A percentile compares a stretch with the other conserved stretches of the same genome.
Conservation (phyloP, 2,329 filamentous ascomycete genomes). For the Trichophyton verrucosum region DNA sequence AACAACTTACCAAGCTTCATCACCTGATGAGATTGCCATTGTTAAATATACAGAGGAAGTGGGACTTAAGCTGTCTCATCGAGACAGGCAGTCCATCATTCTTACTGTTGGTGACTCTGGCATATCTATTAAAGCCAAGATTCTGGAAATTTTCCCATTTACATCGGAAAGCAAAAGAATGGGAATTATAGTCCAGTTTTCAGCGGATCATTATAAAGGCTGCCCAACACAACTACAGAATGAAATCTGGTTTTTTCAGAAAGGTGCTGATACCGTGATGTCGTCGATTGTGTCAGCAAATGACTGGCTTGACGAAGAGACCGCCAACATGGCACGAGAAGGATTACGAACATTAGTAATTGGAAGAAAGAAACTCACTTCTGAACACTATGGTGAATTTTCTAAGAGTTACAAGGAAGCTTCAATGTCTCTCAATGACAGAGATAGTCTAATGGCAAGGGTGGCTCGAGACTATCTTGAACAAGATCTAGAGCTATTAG, state of each 20-base stretch:
- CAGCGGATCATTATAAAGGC: slow-evolving; percentile 42
- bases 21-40: slow-evolving; percentile 95
- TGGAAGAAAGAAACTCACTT: slow-evolving; percentile 74
- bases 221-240: slow-evolving; percentile 43
- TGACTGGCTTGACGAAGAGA: slow-evolving; percentile 98
- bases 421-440: slow-evolving; percentile 62
- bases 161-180: slow-evolving; percentile 97
- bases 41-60: slow-evolving; percentile 91
- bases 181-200: slow-evolving; percentile 89
- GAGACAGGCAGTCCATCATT: slow-evolving; percentile 75
- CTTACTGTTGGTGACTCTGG: slow-evolving; percentile 66
- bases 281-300: slow-evolving; percentile 86
- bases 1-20: slow-evolving; percentile 90
- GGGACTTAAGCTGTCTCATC: slow-evolving; percentile 68
- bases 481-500: slow-evolving; percentile 76
- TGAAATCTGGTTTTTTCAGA: slow-evolving; percentile 98
- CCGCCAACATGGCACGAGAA: slow-evolving; percentile 98
- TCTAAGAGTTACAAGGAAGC: slow-evolving; percentile 62
- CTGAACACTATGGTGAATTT: slow-evolving; percentile 71
- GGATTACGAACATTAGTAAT: slow-evolving; percentile 88
- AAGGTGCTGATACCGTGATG: slow-evolving; percentile 98
- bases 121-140: slow-evolving; percentile 68
- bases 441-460: slow-evolving; percentile 68
- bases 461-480: slow-evolving; percentile 75
- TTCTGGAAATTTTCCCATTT: slow-evolving; percentile 92